Base-by-base conservation (phyloP, 331 rosid genomes). In the Rosa hybrid region DNA sequence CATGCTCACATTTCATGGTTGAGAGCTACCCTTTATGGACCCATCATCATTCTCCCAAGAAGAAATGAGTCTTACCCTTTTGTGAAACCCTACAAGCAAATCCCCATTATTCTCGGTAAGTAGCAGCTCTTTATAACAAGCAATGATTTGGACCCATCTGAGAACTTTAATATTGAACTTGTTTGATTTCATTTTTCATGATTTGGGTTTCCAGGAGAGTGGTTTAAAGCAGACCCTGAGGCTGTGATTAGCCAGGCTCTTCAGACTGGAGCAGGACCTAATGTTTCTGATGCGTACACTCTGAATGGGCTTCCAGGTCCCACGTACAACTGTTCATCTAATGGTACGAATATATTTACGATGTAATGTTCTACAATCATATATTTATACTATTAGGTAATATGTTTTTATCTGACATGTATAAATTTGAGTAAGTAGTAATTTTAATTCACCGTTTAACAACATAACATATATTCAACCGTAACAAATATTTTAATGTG, bases 1-100 rank as follows among this genome's bases (percentile, higher is more conserved):
- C 98, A 94, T 82, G 98, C 92, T 74, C 98, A 94, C 77, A 75
- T 89, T 72, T 91, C 98, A 75, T 94, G 98, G 98, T 89, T 94
- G 4, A 89, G 98, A 80, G 81, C 86, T 12, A 84, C 90, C 5
- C 44, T 91, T 74, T 74, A 94, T 50, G 98, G 97, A 30, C 90
- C 98, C 65, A 94, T 94, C 70, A 83, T 94, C 45, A 89, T 94
- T 71, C 91, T 91, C 54, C 98, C 98, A 0, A 87, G 72, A 80
- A 91, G 77, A 69, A 90, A 90, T 21, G 91, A 88, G 18, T 77
- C 96, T 21, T 94, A 94, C 57, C 98, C 98, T 2, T 94, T 90
- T 59, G 59, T 72, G 45, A 90, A 94, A 75, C 97, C 98, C 54
- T 48, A 91, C 81, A 87, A 81, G 77, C 91, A 90, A 88, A 74